Evolutionary conservation across 2,329 filamentous ascomycete species (phyloP).

Genomic region (Sarocladium kiliense): DNA sequence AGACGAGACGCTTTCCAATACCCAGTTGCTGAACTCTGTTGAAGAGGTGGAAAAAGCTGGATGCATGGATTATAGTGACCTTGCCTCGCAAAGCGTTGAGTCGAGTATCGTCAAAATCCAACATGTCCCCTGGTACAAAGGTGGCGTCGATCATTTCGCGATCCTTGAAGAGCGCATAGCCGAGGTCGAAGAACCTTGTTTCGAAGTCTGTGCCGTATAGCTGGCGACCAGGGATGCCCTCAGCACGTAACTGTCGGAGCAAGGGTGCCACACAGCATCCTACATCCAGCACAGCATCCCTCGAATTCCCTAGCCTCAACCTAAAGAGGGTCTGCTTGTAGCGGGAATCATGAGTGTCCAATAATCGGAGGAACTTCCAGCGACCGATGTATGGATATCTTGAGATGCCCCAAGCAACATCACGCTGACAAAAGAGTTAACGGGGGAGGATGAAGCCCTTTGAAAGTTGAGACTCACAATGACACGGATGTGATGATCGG

Average conservation of each 20-base stretch:
- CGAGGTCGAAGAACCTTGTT: conserved; percentile 47
- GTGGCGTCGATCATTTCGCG: conserved; percentile 37
- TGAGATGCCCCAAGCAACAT: conserved; percentile 39
- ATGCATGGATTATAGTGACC: conserved; percentile 43
- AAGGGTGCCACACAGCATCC: conserved; percentile 47
- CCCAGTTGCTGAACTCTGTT: conserved; percentile 40
- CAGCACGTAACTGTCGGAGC: conserved; percentile 42
- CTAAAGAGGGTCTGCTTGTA: conserved; percentile 38
- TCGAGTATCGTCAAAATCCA: conserved; percentile 32
- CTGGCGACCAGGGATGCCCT: conserved; percentile 42
- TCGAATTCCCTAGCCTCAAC: conserved; percentile 31
- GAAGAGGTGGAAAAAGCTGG: conserved; percentile 47
- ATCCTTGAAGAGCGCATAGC: conserved; percentile 61
- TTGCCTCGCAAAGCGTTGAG: conserved; percentile 30
- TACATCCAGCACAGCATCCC: conserved; percentile 40
- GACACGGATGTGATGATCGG: conserved; percentile 29
- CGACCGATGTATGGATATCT: conserved; percentile 42
- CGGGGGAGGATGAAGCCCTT: conserved; percentile 9
- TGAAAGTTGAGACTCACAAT: conserved; percentile 27
- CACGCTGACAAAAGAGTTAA: conserved; percentile 27
- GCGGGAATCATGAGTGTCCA: conserved; percentile 32
- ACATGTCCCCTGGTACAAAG: conserved; percentile 47
- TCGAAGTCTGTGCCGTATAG: conserved; percentile 47
- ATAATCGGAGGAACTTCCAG: conserved; percentile 43
- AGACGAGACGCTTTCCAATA: conserved; percentile 37